Base-by-base conservation (phyloP, 176 grass and related monocot species). In the Carex littledalei region DNA sequence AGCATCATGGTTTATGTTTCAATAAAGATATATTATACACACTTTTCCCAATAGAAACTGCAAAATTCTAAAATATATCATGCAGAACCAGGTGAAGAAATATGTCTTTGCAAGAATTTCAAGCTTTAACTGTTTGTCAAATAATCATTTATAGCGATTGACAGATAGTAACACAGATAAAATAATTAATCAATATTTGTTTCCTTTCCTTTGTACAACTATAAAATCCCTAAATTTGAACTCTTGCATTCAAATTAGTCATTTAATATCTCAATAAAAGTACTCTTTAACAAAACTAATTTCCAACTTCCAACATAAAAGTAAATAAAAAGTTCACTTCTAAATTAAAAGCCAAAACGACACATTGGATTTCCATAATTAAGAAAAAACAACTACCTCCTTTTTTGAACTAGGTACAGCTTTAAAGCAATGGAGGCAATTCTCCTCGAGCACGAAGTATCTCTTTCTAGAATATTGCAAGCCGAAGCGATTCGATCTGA, bases 371-470 rank as follows among this genome's bases (percentile, higher is more conserved):
- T 47, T 50, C 3, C n/a, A 20, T 4, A 49, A 49, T 50, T 50
- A n/a, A 74, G 68, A 74, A 49, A 56, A 78, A 66, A 31, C 22
- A 13, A 22, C 57, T 84, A 97, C 94, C 94, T 97, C 94, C 81
- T 83, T 89, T 63, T 85, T 91, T 73, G 94, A 88, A 57, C 87
- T 67, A 18, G 94, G 94, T 6, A 81, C 87, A 39, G 87, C 84
- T 88, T 94, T 92, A 86, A 89, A 97, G 90, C 94, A 97, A 84
- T 81, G 85, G 80, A 94, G 92, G 50, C 81, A 78, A 80, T 93
- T 90, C 71, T 87, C 90, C 59, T 97, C 87, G 65, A 97, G 92
- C 86, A 97, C 92, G 81, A 97, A 94, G 92, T 97, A 97, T 80
- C 94, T 87, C 89, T 97, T 97, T 79, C 92, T 82, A 15, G 90